Percentiles rank a stretch among this genome's conserved stretches.
Conservation (phyloP, 139 green algal species). For the Chlorella sp. region DNA sequence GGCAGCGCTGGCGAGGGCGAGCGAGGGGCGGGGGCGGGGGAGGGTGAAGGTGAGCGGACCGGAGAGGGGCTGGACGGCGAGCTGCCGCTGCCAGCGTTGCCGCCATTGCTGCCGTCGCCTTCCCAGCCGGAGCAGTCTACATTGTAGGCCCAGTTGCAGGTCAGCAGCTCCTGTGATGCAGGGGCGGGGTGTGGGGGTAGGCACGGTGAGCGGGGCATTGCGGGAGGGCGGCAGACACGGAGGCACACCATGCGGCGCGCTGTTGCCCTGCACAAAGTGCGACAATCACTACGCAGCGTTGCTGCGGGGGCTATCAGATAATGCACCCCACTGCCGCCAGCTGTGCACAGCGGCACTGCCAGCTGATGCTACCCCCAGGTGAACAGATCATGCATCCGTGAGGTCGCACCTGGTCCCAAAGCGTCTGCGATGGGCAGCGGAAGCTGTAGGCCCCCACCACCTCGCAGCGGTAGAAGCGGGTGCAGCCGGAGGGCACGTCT, state of each 20-base stretch:
- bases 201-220: no score
- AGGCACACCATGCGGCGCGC: no score
- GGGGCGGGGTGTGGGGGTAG: no score
- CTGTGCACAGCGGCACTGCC: no score
- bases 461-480: constrained; percentile 21
- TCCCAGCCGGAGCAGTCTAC: not conserved
- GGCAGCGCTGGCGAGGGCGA: no score
- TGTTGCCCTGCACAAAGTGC: no score
- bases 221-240: no score
- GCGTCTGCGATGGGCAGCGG: constrained; percentile 2
- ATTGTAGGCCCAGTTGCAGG: constrained; percentile 23
- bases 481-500: constrained; percentile 12
- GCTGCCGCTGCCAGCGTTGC: not conserved
- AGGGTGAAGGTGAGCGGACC: not conserved
- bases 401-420: constrained; percentile 20
- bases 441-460: not conserved
- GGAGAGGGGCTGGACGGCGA: not conserved
- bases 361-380: no score
- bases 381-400: no score
- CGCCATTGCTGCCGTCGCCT: not conserved
- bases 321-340: no score
- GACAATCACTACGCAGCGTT: no score
- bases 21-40: not conserved
- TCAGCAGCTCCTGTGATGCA: constrained; percentile 12
- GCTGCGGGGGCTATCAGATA: no score